Evolutionary conservation across 306 rosid species (phyloP).

Genomic region (Echinosophora koreensis): DNA sequence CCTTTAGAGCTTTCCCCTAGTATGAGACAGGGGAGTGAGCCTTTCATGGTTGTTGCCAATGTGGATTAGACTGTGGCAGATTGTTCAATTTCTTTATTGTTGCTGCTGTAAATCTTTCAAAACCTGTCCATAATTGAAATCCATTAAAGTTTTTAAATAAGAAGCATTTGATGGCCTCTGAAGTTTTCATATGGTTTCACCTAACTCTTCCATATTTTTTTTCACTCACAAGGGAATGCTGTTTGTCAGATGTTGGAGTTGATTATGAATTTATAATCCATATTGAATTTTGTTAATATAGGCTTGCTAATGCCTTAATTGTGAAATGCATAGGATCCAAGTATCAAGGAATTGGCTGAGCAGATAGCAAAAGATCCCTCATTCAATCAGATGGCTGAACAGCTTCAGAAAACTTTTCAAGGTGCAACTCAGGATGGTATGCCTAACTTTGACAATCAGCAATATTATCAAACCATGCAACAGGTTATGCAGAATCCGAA

Average conservation of each 20-base stretch:
- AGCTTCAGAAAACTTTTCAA: slow-evolving; percentile 90
- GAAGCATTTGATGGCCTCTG: slow-evolving; percentile 28
- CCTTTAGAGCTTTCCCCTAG: slow-evolving; percentile 12
- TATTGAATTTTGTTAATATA: slow-evolving; percentile 7
- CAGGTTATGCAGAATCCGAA: slow-evolving; percentile 99
- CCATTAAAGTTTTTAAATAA: background rate
- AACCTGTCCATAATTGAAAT: slow-evolving; percentile 16
- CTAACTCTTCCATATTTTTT: background rate
- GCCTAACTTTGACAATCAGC: slow-evolving; percentile 90
- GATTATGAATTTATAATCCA: slow-evolving; percentile 16
- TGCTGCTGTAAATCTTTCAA: background rate
- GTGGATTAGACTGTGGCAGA: slow-evolving; percentile 35
- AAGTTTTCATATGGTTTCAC: slow-evolving; percentile 9
- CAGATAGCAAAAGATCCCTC: slow-evolving; percentile 96
- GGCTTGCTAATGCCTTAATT: slow-evolving; percentile 38
- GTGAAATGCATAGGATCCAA: slow-evolving; percentile 81
- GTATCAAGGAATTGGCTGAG: slow-evolving; percentile 95
- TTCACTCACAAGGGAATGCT: slow-evolving; percentile 25
- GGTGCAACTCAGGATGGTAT: slow-evolving; percentile 70
- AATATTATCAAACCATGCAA: slow-evolving; percentile 86
- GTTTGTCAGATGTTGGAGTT: slow-evolving; percentile 34
- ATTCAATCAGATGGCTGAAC: slow-evolving; percentile 99
- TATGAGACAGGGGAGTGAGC: slow-evolving; percentile 15
- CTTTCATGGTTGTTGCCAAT: slow-evolving; percentile 17
- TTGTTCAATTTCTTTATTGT: background rate